These are phyloP conservation scores for Auricularia auricula-judae DNA, from an alignment of 768 basidiomycete species.

Conservation along the genomic window DNA sequence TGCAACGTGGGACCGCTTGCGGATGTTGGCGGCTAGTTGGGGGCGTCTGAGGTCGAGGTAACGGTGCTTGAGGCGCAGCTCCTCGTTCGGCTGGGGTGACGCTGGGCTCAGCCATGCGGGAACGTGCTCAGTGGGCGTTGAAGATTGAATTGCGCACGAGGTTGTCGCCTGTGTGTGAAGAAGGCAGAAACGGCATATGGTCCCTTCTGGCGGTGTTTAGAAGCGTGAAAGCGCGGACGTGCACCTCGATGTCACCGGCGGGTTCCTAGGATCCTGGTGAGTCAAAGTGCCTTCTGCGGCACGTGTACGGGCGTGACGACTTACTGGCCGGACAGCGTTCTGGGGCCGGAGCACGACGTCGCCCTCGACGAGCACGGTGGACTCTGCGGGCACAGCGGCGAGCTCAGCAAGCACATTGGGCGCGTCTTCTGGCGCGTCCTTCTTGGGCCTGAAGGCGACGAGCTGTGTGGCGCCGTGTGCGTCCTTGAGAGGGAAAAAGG, in stretches of 20 bases:
- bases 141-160: constrained; percentile 39
- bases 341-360: constrained; percentile 53
- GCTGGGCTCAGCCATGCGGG: neutral
- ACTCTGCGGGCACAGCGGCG: constrained; percentile 61
- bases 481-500: constrained; percentile 83
- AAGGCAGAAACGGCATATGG: constrained; percentile 74
- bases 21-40: constrained; percentile 64
- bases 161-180: constrained; percentile 41
- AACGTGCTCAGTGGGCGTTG: neutral
- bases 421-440: constrained; percentile 13
- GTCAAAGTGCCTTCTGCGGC: constrained; percentile 8
- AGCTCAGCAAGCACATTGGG: constrained; percentile 31
- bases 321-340: constrained; percentile 33
- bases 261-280: constrained; percentile 35
- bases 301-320: constrained; percentile 26
- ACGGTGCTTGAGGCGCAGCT: constrained; percentile 73
- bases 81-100: constrained; percentile 61
- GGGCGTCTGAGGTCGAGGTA: constrained; percentile 81
- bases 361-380: constrained; percentile 66
- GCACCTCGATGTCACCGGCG: constrained; percentile 73
- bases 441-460: constrained; percentile 39
- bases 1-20: constrained; percentile 72
- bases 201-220: constrained; percentile 60
- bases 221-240: constrained; percentile 54
- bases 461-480: constrained; percentile 70